These are phyloP conservation scores for Zygosaccharomyces sapae DNA, from an alignment of 1,139 yeast genomes.

Conservation along the genomic window DNA sequence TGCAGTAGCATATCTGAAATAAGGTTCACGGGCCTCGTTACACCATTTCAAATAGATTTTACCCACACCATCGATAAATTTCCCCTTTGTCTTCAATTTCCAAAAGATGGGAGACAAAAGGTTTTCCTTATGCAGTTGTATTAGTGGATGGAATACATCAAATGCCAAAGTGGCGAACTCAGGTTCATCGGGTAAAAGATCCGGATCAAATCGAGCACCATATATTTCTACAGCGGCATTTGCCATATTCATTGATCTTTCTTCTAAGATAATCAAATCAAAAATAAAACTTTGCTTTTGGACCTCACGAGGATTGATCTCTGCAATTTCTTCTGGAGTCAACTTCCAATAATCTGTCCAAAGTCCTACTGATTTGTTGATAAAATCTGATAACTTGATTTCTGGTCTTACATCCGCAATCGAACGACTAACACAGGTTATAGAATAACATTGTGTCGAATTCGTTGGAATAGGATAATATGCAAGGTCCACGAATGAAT, in stretches of 20 bases:
- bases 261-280: slow-evolving; percentile 72
- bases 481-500: slow-evolving; percentile 29
- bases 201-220: slow-evolving; percentile 45
- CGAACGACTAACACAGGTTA: slow-evolving; percentile 34
- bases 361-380: slow-evolving; percentile 41
- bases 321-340: slow-evolving; percentile 52
- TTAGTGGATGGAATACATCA: slow-evolving; percentile 54
- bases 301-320: slow-evolving; percentile 51
- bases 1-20: slow-evolving; percentile 56
- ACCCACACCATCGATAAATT: slow-evolving; percentile 61
- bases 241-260: slow-evolving; percentile 67
- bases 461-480: slow-evolving; percentile 9
- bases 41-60: slow-evolving; percentile 67
- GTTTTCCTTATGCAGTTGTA: slow-evolving; percentile 53
- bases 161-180: slow-evolving; percentile 61
- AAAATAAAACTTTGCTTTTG: slow-evolving; percentile 73
- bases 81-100: slow-evolving; percentile 56
- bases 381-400: slow-evolving; percentile 35
- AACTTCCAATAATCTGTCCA: slow-evolving; percentile 79
- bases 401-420: slow-evolving; percentile 30
- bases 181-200: slow-evolving; percentile 45
- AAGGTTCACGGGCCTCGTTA: slow-evolving; percentile 49
- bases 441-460: slow-evolving; percentile 23
- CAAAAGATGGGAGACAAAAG: slow-evolving; percentile 54
- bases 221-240: slow-evolving; percentile 59